Evolutionary conservation across 176 grass and related monocot species (phyloP).

Genomic region (Secale cereale): DNA sequence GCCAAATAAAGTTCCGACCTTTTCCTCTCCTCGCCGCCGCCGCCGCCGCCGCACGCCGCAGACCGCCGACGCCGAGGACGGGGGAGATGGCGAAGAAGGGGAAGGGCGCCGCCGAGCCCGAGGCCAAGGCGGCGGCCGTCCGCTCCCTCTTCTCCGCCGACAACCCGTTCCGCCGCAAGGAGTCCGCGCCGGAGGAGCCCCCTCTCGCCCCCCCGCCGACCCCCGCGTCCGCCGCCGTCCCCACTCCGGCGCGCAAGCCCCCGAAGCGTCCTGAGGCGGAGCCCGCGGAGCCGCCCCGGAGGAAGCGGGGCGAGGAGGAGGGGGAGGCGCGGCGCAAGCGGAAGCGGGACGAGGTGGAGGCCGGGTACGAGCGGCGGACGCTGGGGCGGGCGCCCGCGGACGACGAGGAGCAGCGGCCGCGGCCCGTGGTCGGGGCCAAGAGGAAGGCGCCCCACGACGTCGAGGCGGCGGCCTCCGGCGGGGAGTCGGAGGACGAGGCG

Average conservation of each 20-base stretch:
- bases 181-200: constrained; percentile 17
- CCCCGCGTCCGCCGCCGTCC: neutral
- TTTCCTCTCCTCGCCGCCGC: neutral
- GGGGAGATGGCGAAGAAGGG: constrained; percentile 60
- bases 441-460: constrained; percentile 59
- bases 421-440: constrained; percentile 48
- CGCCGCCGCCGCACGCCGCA: constrained; percentile 38
- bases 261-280: neutral
- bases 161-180: constrained; percentile 63
- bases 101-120: constrained; percentile 34
- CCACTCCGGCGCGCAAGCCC: neutral
- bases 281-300: constrained; percentile 3
- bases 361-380: constrained; percentile 2
- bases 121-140: constrained; percentile 19
- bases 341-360: constrained; percentile 50
- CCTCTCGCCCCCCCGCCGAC: neutral
- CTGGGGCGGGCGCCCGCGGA: neutral
- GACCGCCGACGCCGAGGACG: neutral
- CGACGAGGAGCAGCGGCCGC: neutral
- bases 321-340: constrained; percentile 22
- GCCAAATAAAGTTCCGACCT: neutral
- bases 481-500: constrained; percentile 38
- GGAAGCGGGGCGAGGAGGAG: constrained; percentile 18
- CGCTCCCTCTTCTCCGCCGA: constrained; percentile 56
- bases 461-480: constrained; percentile 13